Evolutionary conservation across 352 stramenopile species (phyloP).

Genomic region (Pseudoperonospora humuli): DNA sequence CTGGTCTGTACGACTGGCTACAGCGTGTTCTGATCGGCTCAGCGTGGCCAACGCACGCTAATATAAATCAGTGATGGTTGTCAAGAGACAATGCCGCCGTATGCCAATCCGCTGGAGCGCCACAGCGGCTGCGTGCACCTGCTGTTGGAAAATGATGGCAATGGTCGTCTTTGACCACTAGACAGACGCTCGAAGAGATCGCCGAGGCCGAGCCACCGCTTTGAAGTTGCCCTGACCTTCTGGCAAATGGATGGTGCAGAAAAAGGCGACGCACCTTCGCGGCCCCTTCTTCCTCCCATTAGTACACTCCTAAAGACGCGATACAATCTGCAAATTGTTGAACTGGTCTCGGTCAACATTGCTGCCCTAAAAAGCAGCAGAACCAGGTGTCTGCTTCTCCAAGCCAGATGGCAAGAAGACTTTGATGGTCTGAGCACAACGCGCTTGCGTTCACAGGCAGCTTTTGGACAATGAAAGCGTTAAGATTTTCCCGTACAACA

Average conservation of each 20-base stretch:
- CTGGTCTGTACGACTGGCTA: constrained; percentile 7
- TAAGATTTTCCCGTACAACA: neutral
- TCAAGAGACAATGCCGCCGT: constrained; percentile 5
- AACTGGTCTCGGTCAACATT: constrained; percentile 1
- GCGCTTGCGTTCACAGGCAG: neutral
- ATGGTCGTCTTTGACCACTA: neutral
- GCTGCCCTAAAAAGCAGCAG: neutral
- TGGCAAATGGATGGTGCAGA: constrained; percentile 6
- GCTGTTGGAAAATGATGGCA: constrained; percentile 1
- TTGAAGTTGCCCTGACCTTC: constrained; percentile 10
- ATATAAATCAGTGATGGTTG: constrained; percentile 19
- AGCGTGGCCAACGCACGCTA: constrained; percentile 10
- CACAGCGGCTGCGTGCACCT: neutral
- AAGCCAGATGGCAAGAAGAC: neutral
- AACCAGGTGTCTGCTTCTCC: neutral
- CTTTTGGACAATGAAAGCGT: neutral
- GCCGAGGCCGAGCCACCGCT: neutral
- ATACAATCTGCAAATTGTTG: neutral
- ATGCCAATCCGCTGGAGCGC: constrained; percentile 3
- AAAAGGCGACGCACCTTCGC: constrained; percentile 7
- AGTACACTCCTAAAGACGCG: constrained; percentile 2
- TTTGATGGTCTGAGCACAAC: neutral
- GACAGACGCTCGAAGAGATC: constrained; percentile 7
- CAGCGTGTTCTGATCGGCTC: constrained; percentile 17
- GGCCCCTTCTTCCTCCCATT: constrained; percentile 3